Percentiles rank a stretch among this genome's conserved stretches.
Evolutionary conservation across 306 rosid genomes (phyloP).

Genomic region (Psophocarpus tetragonolobus): DNA sequence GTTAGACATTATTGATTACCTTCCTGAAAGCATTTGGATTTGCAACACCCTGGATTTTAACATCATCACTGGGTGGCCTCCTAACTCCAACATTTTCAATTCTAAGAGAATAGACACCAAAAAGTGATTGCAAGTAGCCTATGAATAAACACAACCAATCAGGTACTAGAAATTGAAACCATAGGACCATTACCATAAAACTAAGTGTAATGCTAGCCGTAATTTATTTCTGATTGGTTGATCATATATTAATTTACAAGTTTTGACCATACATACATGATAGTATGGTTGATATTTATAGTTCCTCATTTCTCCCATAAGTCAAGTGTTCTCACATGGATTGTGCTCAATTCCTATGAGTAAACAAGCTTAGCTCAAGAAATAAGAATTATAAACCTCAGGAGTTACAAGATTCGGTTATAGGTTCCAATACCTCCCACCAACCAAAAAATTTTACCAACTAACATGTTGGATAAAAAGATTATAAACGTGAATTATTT

Average conservation of each 20-base stretch:
- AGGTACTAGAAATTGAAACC: conserved; percentile 28
- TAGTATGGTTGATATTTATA: too few species aligned
- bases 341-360: too few species aligned
- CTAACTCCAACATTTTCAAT: conserved; percentile 83
- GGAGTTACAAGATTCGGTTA: too few species aligned
- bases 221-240: not conserved
- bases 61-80: conserved; percentile 89
- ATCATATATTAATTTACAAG: not conserved
- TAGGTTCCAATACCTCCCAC: too few species aligned
- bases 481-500: too few species aligned
- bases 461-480: too few species aligned
- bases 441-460: too few species aligned
- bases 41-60: conserved; percentile 83
- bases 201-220: not conserved
- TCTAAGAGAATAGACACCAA: conserved; percentile 81
- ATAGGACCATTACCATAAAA: not conserved
- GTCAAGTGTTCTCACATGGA: too few species aligned
- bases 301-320: too few species aligned
- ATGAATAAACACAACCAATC: not conserved
- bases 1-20: conserved; percentile 45
- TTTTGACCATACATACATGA: too few species aligned
- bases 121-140: conserved; percentile 90
- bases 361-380: too few species aligned
- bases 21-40: conserved; percentile 82
- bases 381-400: too few species aligned